phyloP scores from a whole-genome alignment of 805 yeast genomes.

The Starmerella powellii region DNA sequence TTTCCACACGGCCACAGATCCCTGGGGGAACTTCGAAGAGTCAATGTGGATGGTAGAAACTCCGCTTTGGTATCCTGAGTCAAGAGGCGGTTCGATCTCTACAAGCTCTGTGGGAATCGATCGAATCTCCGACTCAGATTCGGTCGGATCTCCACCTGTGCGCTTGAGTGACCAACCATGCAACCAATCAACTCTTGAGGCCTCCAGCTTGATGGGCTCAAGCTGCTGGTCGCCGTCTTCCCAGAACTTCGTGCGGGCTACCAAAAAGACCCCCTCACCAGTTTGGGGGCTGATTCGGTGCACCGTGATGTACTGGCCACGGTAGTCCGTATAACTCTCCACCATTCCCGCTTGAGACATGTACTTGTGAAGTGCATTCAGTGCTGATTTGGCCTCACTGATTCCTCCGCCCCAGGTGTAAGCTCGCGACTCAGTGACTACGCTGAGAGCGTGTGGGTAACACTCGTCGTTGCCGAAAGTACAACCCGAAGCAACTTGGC shows the following conservation, averaged over 20 bases:
- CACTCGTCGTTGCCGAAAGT: constrained; percentile 91
- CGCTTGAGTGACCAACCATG: constrained; percentile 47
- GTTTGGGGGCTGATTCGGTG: constrained; percentile 74
- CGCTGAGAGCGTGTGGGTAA: constrained; percentile 67
- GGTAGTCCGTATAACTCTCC: constrained; percentile 90
- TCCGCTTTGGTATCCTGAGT: constrained; percentile 34
- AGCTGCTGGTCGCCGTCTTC: constrained; percentile 26
- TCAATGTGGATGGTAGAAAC: constrained; percentile 38
- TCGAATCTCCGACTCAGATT: constrained; percentile 35
- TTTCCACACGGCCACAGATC: constrained; percentile 74
- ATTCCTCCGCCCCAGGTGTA: constrained; percentile 56
- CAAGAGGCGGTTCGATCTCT: constrained; percentile 42
- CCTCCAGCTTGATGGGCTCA: constrained; percentile 27
- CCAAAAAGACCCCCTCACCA: constrained; percentile 78
- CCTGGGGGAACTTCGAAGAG: constrained; percentile 57
- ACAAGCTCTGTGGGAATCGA: constrained; percentile 57
- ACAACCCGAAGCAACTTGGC: constrained; percentile 88
- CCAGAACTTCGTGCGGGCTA: constrained; percentile 72
- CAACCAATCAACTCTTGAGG: constrained; percentile 33
- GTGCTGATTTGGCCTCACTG: constrained; percentile 47
- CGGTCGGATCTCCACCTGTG: constrained; percentile 35
- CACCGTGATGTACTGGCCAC: constrained; percentile 81
- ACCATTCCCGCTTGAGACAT: constrained; percentile 45
- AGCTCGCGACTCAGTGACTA: constrained; percentile 60
- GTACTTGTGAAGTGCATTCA: constrained; percentile 30